Evolutionary conservation across 257 asterid genomes (phyloP), one percentile per base, ranked within the genome.

Genomic region (Ilex aquifolium): DNA sequence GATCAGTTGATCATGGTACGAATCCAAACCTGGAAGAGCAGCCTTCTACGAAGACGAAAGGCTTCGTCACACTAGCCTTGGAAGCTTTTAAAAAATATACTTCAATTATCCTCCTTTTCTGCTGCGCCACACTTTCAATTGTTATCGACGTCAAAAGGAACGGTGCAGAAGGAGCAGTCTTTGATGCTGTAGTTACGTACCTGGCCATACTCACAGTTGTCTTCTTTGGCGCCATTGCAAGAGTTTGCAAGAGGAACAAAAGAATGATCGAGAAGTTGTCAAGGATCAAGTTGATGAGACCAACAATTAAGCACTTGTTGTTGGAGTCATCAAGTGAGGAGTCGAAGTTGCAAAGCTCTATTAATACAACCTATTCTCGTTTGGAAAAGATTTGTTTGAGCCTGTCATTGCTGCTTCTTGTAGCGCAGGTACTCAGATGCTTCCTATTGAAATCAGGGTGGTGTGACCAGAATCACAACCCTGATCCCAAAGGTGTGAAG

Each of bases 321-420:
- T 21, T 21, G 27, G 27, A 21, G 27, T 27, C 55, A 15, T 12
- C 44, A 56, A 53, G 46, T 32, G 61, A 64, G n/a, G 53, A 62
- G n/a, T 67, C 78, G 0, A 62, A 59, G 51, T 16, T 68, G 13
- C 69, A 68, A 31, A 17, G 40, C 12, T 59, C 68, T 0, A 68
- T 78, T 32, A 75, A 76, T 10, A 59, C 55, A 16, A 54, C 67
- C 50, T 78, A 32, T 29, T 73, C 75, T 1, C 59, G 64, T 48
- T 12, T 78, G 59, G 80, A 81, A 42, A 81, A 70, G 49, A 10
- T 73, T 12, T 78, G 71, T 71, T 56, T 76, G 77, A 67, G 63
- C 58, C 64, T 81, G 1, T 67, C 77, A 1, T 29, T 81, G 9
- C 1, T 81, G 32, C 40, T 81, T 44, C 76, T 81, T 17, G 14